A percentile compares a stretch with the other conserved stretches of the same genome.
Evolutionary conservation across 2,329 filamentous ascomycete genomes (phyloP).

Genomic region (Paraphaeosphaeria minitans): DNA sequence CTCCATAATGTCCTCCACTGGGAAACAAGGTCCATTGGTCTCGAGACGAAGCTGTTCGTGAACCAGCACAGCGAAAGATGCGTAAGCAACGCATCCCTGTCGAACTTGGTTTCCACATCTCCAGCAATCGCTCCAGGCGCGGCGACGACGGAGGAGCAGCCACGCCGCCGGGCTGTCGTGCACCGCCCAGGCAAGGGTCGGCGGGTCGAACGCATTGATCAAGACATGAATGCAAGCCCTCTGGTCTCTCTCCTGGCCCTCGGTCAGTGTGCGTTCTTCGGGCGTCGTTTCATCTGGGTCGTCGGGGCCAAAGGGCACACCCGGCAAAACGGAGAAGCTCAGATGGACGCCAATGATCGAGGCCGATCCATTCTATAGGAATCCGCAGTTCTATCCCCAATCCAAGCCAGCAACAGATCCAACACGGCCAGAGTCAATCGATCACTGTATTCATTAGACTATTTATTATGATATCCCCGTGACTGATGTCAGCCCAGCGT

Average conservation of each 20-base stretch:
- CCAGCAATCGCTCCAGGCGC: constrained; percentile 15
- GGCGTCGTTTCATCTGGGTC: background rate
- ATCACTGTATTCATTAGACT: too few relatives aligned
- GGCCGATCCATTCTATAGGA: too few relatives aligned
- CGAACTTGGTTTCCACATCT: constrained; percentile 11
- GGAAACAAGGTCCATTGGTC: constrained; percentile 16
- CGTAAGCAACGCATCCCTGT: constrained; percentile 15
- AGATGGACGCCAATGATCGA: constrained; percentile 16
- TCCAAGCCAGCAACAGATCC: too few relatives aligned
- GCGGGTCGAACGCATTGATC: constrained; percentile 9
- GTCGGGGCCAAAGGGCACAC: constrained; percentile 6
- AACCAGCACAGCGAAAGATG: constrained; percentile 16
- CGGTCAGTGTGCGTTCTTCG: background rate
- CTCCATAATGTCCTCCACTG: constrained; percentile 17
- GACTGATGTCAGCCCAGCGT: background rate
- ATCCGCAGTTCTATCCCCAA: too few relatives aligned
- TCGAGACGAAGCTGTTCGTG: constrained; percentile 12
- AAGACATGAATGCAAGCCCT: constrained; percentile 6
- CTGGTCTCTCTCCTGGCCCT: constrained; percentile 1
- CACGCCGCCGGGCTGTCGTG: constrained; percentile 13
- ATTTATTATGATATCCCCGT: background rate
- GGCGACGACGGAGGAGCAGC: constrained; percentile 7
- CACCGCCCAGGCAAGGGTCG: constrained; percentile 13
- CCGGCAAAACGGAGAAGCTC: constrained; percentile 7
- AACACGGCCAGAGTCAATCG: too few relatives aligned